Evolutionary conservation across 2,329 filamentous ascomycete species (phyloP).

Genomic region (Madurella fahalii): DNA sequence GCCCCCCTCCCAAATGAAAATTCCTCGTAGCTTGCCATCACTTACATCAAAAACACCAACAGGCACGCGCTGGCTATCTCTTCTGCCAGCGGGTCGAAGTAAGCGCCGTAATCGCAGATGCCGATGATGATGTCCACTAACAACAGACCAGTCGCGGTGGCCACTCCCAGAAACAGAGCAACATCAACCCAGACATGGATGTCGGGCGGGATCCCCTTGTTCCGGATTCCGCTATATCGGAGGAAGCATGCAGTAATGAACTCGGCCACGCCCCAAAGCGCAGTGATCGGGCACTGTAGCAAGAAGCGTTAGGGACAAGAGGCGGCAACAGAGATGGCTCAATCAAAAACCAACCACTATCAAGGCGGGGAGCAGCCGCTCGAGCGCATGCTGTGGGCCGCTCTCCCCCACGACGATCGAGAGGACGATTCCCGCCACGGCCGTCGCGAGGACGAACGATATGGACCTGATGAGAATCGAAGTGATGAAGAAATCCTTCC

Average conservation of each 20-base stretch:
- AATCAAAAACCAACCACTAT: slow-evolving; percentile 18
- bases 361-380: slow-evolving; percentile 8
- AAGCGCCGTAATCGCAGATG: neutral
- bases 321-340: no score
- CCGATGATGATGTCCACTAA: slow-evolving; percentile 19
- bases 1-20: no score
- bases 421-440: slow-evolving; percentile 4
- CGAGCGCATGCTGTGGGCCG: neutral
- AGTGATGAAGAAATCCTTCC: slow-evolving; percentile 14
- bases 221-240: slow-evolving; percentile 11
- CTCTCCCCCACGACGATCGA: neutral
- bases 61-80: slow-evolving; percentile 16
- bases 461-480: slow-evolving; percentile 11
- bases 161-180: slow-evolving; percentile 8
- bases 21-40: neutral
- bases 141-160: slow-evolving; percentile 7
- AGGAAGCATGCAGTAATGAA: slow-evolving; percentile 8
- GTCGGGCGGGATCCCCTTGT: slow-evolving; percentile 13
- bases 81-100: neutral
- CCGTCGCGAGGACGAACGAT: slow-evolving; percentile 10
- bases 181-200: slow-evolving; percentile 17
- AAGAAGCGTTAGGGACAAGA: neutral
- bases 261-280: slow-evolving; percentile 19
- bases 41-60: slow-evolving; percentile 19
- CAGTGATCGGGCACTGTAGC: slow-evolving; percentile 13